Base-by-base conservation (phyloP, 495 filamentous ascomycete species). In the Podospora comata region DNA sequence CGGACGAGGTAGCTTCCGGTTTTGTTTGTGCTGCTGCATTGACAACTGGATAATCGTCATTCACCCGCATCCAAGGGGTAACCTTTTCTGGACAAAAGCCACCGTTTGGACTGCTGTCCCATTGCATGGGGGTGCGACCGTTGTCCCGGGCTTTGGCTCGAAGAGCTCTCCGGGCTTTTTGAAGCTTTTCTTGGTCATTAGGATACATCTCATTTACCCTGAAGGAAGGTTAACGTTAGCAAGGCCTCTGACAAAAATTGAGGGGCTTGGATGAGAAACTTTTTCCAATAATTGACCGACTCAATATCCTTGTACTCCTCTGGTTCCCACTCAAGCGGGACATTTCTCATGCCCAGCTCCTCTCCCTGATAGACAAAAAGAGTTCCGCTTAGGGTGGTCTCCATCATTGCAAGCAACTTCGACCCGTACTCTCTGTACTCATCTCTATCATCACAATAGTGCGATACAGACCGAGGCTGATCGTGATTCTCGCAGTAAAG, bases 401-500 rank as follows among this genome's bases (percentile, higher is more conserved):
- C 66, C 76, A 75, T 70, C 56, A 79, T 59, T 11, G 72, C 63
- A 27, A 92, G 76, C 82, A 91, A 83, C 78, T 92, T 92, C 2
- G 85, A 84, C 0, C 82, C 79, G 16, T 76, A 55, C 11, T 77
- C 71, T 15, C 86, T 79, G 60, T 81, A 76, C 62, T 84, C 76
- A 15, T 85, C 82, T 6, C 77, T 74, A 64, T 86, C 80, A 4
- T 80, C 79, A 20, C 74, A 73, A 66, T 81, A 92, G 13, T 89
- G 84, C 53, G 88, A 88, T 26, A 92, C 82, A 6, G 84, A 85
- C 11, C 90, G 84, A 6, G 85, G 82, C 65, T 91, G 85, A 72
- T 92, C 90, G 72, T 93, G 90, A 68, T 91, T 93, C 73, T 92
- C 90, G 74, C 85, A 86, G 79, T 88, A 92, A 9, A 88, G 79